Base-by-base conservation (phyloP, 2,329 filamentous ascomycete genomes). In the Drechslerella dactyloides region DNA sequence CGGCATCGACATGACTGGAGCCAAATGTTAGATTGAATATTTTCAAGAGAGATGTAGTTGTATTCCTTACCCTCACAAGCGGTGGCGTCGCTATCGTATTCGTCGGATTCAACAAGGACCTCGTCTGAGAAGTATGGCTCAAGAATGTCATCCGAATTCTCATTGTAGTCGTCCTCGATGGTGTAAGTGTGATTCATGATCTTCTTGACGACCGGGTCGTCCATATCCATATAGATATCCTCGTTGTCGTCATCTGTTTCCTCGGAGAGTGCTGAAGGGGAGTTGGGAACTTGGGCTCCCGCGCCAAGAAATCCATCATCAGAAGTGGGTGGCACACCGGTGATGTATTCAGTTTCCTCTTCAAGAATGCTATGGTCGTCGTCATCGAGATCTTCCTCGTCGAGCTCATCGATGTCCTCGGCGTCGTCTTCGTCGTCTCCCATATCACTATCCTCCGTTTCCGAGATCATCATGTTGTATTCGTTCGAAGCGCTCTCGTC, bases 191-290 rank as follows among this genome's bases (percentile, higher is more conserved):
- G 60, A 17, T 72, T 72, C 68, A 72, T 65, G 33, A 72, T 72
- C n/a, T 72, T 65, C 17, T 65, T 60, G 23, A 72, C 60, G 1
- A 72, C 60, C 13, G 68, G 68, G 23, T 72, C 68, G 17, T 72
- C 68, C 60, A 72, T 72, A 35, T 72, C 68, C 68, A 73, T 73
- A 42, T 73, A 66, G 11, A 66, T 73, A 27, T 66, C 69, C 40
- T 73, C 69, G 24, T 54, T 55, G 8, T 73, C 69, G 33, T 66
- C 61, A 27, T 73, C 69, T 17, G 48, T 65, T 6, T 73, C 69
- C 42, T 62, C 69, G 1, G 69, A 73, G 23, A 68, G 53, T 5
- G 69, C 61, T 5, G 61, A 65, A 13, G 63, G 69, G 6, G 69
- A 73, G 24, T 73, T 58, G 17, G 62, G 60, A 50, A 73, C 46